Evolutionary conservation across 306 rosid species (phyloP).

Genomic region (Sicyos baderoa): DNA sequence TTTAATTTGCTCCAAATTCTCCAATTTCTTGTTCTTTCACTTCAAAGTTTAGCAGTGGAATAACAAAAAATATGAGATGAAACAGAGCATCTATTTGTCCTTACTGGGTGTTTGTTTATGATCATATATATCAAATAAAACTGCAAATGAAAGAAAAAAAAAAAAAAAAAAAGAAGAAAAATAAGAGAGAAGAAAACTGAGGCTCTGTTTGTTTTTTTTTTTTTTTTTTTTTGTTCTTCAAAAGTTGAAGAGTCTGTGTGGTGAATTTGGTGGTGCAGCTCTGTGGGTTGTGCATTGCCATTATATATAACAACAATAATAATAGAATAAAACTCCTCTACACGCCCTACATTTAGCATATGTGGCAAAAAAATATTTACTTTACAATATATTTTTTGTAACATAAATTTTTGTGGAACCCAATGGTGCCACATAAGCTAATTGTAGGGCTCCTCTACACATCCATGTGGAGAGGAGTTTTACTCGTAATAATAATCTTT

Average conservation of each 20-base stretch:
- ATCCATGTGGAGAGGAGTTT: too few relatives aligned
- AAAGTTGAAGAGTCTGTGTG: background rate
- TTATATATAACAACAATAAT: background rate
- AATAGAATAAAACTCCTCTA: too few relatives aligned
- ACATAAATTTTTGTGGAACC: too few relatives aligned
- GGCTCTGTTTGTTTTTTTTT: background rate
- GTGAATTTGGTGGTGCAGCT: too few relatives aligned
- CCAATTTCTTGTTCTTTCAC: too few relatives aligned
- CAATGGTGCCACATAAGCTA: too few relatives aligned
- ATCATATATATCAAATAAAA: background rate
- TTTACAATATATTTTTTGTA: too few relatives aligned
- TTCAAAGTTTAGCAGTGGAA: background rate
- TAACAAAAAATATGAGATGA: slow-evolving; percentile 3
- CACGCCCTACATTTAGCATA: too few relatives aligned
- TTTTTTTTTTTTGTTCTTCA: too few relatives aligned
- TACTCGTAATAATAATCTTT: background rate
- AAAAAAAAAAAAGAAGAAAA: background rate
- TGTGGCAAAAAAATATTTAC: too few relatives aligned
- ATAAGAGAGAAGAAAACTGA: background rate
- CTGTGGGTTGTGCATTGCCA: background rate
- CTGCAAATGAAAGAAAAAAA: too few relatives aligned
- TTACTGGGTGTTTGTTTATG: slow-evolving; percentile 20
- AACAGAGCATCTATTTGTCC: slow-evolving; percentile 19
- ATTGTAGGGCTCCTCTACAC: too few relatives aligned
- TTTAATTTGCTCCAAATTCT: background rate